phyloP scores from a whole-genome alignment of 129 eudicot species.

The Apium graveolens region DNA sequence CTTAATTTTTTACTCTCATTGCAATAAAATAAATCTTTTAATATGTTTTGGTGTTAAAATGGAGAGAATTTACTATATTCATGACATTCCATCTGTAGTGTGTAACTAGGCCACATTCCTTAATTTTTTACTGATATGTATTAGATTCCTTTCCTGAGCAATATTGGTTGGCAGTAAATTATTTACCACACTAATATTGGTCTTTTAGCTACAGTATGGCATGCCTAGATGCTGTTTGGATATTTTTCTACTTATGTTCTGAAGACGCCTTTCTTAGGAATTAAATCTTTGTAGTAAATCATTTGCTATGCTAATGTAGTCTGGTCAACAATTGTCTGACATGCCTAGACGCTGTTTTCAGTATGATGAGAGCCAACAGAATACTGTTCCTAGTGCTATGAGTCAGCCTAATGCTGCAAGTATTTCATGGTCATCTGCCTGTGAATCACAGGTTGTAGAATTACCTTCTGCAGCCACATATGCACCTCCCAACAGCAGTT shows the following conservation, averaged over 20 bases:
- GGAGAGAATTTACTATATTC: not conserved
- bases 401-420: slow-evolving; percentile 16
- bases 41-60: too few species aligned
- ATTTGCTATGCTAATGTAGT: slow-evolving; percentile 30
- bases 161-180: not conserved
- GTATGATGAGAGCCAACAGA: slow-evolving; percentile 36
- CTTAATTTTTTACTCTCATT: too few species aligned
- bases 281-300: not conserved
- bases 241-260: not conserved
- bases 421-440: not conserved
- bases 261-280: not conserved
- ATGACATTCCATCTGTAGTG: not conserved
- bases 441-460: slow-evolving; percentile 17
- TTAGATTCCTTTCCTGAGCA: not conserved
- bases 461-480: slow-evolving; percentile 19
- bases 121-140: not conserved
- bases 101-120: not conserved
- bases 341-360: slow-evolving; percentile 44
- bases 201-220: too few species aligned
- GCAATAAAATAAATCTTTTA: too few species aligned
- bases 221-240: too few species aligned
- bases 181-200: slow-evolving; percentile 27
- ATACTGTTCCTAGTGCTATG: slow-evolving; percentile 10
- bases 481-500: slow-evolving; percentile 8
- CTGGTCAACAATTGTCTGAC: slow-evolving; percentile 32